phyloP scores from a whole-genome alignment of 106 monocot species.

The Apostasia shenzhenica region DNA sequence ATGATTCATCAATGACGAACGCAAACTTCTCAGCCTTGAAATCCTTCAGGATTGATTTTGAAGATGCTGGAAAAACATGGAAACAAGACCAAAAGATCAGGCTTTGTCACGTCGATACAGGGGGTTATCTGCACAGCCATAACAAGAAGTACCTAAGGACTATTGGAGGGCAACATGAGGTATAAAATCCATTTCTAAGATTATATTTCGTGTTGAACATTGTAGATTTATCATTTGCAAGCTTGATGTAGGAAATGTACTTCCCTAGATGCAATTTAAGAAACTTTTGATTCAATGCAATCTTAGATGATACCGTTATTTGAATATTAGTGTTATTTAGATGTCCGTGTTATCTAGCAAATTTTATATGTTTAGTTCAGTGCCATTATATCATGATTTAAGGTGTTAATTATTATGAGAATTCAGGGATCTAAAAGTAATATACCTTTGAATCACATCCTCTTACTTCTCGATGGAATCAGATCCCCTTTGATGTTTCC shows the following conservation, averaged over 20 bases:
- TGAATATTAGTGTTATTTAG: too few relatives aligned
- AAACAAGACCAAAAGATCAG: slow-evolving; percentile 63
- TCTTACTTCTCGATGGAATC: too few relatives aligned
- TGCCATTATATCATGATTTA: too few relatives aligned
- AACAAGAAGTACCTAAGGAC: slow-evolving; percentile 62
- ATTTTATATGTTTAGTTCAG: too few relatives aligned
- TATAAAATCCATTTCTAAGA: slow-evolving; percentile 3
- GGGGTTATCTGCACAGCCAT: slow-evolving; percentile 76
- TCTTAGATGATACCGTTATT: too few relatives aligned
- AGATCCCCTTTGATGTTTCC: too few relatives aligned
- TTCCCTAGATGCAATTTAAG: background rate
- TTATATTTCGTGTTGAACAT: background rate
- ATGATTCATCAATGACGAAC: background rate
- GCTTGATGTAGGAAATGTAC: background rate
- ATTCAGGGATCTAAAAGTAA: too few relatives aligned
- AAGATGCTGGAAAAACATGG: slow-evolving; percentile 58
- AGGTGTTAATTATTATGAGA: too few relatives aligned
- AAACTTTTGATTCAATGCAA: too few relatives aligned
- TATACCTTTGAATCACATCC: too few relatives aligned
- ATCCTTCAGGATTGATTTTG: slow-evolving; percentile 50
- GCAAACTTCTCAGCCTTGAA: background rate
- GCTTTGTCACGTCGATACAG: slow-evolving; percentile 64
- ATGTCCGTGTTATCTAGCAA: too few relatives aligned
- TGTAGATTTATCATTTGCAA: background rate
- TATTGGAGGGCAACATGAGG: slow-evolving; percentile 84